Evolutionary conservation across 176 grass and related monocot species (phyloP), one percentile per base, ranked within the genome.

Genomic region (Cenchrus purpureus): DNA sequence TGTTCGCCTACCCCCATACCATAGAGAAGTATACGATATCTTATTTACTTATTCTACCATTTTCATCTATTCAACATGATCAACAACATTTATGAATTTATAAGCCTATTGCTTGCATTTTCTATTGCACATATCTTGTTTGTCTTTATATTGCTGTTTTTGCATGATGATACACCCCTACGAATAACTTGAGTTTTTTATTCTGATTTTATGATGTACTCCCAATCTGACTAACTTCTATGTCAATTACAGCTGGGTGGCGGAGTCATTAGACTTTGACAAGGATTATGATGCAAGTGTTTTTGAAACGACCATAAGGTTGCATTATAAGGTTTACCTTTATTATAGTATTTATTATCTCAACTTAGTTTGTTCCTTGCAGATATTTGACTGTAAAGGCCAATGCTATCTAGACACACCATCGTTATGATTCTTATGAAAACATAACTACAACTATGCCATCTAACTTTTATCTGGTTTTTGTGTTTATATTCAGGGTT

Each of bases 261-360:
- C 94, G 55, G 86, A 92, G 57, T 91, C 97, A 74, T 88, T 99
- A 91, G 91, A 92, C 87, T 97, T 99, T 88, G 91, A 97, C 90
- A 97, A 99, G 87, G 94, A 99, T 78, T 97, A 97, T 73, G 92
- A 92, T 25, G 94, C 90, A 22, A 99, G 97, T 89, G 94, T 99
- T 86, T 99, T 99, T 79, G 97, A 99, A 88, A 97, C 97, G 86
- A 99, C 94, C 88, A 99, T 97, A 99, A 99, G 94, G 94, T 99
- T 94, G 91, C 92, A 70, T 94, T 97, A 89, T 84, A 97, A 99
- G 94, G 92, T 99, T 97, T 92, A 97, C 77, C 66, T 85, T 92
- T 79, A 76, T 92, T 90, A 44, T 76, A 46, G 71, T 82, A 81
- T 87, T 90, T 71, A 43, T 90, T 71, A 43, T 74, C n/a, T 64